These are phyloP conservation scores for Ophioceras dolichostomum DNA, from an alignment of 2,329 filamentous ascomycete species.

Conservation along the genomic window DNA sequence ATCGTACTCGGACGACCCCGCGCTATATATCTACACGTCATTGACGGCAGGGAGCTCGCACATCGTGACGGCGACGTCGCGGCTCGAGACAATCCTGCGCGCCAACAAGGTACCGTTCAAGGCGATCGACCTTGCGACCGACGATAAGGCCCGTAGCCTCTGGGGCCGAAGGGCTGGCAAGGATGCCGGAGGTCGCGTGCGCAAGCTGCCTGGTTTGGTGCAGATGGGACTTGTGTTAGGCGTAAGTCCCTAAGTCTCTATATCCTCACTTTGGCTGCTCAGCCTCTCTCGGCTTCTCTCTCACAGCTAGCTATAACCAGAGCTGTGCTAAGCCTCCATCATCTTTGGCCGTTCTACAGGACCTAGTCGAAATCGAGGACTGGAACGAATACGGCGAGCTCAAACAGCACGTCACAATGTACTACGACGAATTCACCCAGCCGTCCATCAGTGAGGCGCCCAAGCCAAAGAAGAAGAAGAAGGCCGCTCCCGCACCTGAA, in stretches of 20 bases:
- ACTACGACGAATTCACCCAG: slow-evolving; percentile 50
- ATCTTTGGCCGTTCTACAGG: slow-evolving; percentile 39
- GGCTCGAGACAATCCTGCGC: slow-evolving; percentile 90
- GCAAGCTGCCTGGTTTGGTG: slow-evolving; percentile 80
- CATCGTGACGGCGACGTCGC: slow-evolving; percentile 90
- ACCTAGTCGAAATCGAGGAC: slow-evolving; percentile 88
- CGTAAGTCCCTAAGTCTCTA: slow-evolving; percentile 42
- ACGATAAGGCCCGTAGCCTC: slow-evolving; percentile 77
- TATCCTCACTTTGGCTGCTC: not conserved
- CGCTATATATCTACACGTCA: slow-evolving; percentile 91
- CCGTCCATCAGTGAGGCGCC: slow-evolving; percentile 41
- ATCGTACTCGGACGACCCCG: slow-evolving; percentile 47
- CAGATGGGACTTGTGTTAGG: slow-evolving; percentile 78
- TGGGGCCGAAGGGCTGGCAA: slow-evolving; percentile 79
- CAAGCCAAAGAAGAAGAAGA: slow-evolving; percentile 25
- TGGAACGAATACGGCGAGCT: slow-evolving; percentile 99
- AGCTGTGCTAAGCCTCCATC: not conserved
- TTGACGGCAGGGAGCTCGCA: slow-evolving; percentile 91
- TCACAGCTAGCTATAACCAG: no score
- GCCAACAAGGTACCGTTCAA: slow-evolving; percentile 92
- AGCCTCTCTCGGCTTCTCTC: not conserved
- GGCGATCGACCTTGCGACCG: slow-evolving; percentile 80
- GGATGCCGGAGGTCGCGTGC: slow-evolving; percentile 42
- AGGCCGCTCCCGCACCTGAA: slow-evolving; percentile 11
- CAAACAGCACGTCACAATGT: slow-evolving; percentile 67